Percentiles rank a stretch among this genome's conserved stretches.
These are phyloP conservation scores for Diophrys appendiculata DNA, from an alignment of 73 alveolate genomes.

Conservation along the genomic window DNA sequence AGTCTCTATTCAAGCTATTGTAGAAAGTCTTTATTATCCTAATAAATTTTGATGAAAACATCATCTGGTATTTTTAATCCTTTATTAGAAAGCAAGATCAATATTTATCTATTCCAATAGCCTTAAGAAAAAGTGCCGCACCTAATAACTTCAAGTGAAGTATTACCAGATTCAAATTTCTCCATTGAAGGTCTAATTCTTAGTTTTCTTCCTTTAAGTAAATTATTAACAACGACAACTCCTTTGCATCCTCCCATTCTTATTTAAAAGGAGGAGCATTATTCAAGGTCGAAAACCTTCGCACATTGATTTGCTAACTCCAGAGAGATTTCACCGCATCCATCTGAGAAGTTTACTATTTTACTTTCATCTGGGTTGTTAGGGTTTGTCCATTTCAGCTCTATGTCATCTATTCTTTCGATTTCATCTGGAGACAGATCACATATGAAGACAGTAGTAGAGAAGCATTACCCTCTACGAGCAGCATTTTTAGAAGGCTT, in stretches of 20 bases:
- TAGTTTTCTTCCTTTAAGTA: not conserved
- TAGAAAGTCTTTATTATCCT: too few species aligned
- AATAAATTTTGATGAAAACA: too few species aligned
- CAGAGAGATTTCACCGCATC: conserved; percentile 53
- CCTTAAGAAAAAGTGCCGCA: conserved; percentile 17
- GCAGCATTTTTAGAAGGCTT: conserved; percentile 43
- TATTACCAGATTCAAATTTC: conserved; percentile 20
- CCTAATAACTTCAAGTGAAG: conserved; percentile 26
- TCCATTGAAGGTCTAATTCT: conserved; percentile 16
- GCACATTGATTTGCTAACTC: conserved; percentile 8
- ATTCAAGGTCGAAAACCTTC: not conserved
- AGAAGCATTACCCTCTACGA: conserved; percentile 56
- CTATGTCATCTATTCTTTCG: not conserved
- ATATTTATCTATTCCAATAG: conserved; percentile 35
- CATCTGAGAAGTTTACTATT: conserved; percentile 45
- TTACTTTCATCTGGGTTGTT: too few species aligned
- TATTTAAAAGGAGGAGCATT: conserved; percentile 39
- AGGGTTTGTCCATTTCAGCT: too few species aligned
- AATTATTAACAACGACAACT: conserved; percentile 15
- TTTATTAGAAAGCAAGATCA: too few species aligned
- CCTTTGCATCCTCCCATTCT: conserved; percentile 55
- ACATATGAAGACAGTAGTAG: conserved; percentile 32
- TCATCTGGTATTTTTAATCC: too few species aligned
- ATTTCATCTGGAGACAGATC: conserved; percentile 11
- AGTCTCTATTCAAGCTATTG: too few species aligned